Base-by-base conservation (phyloP, 1,284 basidiomycete species). In the Fomes fomentarius region DNA sequence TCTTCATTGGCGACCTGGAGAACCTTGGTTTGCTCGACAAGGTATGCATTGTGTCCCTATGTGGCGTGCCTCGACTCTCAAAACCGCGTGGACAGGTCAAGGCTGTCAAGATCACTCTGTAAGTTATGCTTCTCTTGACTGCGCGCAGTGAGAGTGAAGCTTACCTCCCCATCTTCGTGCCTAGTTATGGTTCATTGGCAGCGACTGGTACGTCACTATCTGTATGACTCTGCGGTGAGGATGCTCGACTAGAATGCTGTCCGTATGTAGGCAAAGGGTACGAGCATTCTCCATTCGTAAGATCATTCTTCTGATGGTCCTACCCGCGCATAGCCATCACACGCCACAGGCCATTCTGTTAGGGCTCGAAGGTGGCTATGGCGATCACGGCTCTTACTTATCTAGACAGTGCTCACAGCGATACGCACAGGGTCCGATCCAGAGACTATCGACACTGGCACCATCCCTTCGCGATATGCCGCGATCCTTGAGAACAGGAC, bases 341-440 rank as follows among this genome's bases (percentile, higher is more conserved):
- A 97, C 95, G 0, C 95, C 95, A 0, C 92, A 96, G 71, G 94
- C 95, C 2, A 87, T 98, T 59, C 81, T 97, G 37, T 83, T 96
- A 22, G 95, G 95, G 10, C 77, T 97, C 25, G 93, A 96, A 81
- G 94, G 90, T 76, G 12, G 45, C 8, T 22, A 4, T 6, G n/a
- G 22, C 35, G 33, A 42, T 44, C 19, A 21, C 2, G 25, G 22
- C 39, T 11, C 24, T 19, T n/a, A 24, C 15, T 7, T 14, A 43
- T 9, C n/a, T n/a, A n/a, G n/a, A 5, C 35, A n/a, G 9, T n/a
- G 41, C 11, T 43, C 25, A 43, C 15, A 7, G 24, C 25, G 34
- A 21, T 22, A 12, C 21, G 9, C 43, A 14, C 58, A 85, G 83
- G 87, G 26, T 90, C 88, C 24, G 89, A 91, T 66, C 89, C 89